These are phyloP conservation scores for Maudiozyma turicensis DNA, from an alignment of 805 yeast species.

Conservation along the genomic window DNA sequence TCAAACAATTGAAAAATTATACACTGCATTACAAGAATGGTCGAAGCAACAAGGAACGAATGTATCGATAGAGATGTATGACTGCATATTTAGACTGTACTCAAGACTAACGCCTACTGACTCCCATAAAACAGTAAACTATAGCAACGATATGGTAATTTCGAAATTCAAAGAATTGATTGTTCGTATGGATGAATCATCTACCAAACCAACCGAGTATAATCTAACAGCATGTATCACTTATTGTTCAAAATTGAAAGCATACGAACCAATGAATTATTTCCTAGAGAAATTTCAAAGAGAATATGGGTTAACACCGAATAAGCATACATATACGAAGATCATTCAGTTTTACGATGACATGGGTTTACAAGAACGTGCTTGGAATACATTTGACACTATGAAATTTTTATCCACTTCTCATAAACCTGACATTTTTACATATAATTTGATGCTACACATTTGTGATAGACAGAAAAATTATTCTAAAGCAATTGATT, in stretches of 20 bases:
- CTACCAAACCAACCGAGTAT: conserved; percentile 10
- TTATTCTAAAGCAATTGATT: conserved; percentile 65
- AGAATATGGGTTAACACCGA: conserved; percentile 20
- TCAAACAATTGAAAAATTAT: conserved; percentile 19
- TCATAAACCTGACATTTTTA: conserved; percentile 55
- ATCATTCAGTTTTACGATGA: conserved; percentile 21
- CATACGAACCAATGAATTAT: conserved; percentile 17
- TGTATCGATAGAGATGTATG: conserved; percentile 15
- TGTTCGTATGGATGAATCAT: conserved; percentile 12
- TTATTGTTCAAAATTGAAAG: conserved; percentile 14
- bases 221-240: conserved; percentile 21
- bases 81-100: conserved; percentile 18
- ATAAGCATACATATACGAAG: conserved; percentile 22
- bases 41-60: conserved; percentile 6
- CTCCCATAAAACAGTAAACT: background rate
- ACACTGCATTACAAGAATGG: conserved; percentile 18
- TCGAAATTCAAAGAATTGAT: conserved; percentile 16
- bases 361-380: conserved; percentile 32
- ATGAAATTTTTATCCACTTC: conserved; percentile 68
- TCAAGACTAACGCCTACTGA: conserved; percentile 7
- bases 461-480: conserved; percentile 53
- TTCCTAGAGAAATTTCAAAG: conserved; percentile 19
- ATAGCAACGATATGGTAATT: conserved; percentile 7
- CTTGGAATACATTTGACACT: conserved; percentile 66
- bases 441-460: conserved; percentile 65